These are phyloP conservation scores for Castanea sativa DNA, from an alignment of 306 rosid genomes.

Conservation along the genomic window DNA sequence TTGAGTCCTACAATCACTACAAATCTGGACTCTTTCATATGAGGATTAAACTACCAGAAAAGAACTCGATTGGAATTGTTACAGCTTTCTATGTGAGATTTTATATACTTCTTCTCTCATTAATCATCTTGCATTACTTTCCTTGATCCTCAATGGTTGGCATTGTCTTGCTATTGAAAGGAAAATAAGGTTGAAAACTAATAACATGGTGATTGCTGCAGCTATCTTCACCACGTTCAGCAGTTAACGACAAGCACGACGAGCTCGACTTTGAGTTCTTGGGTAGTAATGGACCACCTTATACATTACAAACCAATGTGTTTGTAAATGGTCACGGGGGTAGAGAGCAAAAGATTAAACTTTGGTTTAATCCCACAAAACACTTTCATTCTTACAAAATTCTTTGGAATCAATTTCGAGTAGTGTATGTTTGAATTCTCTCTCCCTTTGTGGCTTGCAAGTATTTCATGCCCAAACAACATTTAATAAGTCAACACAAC, in stretches of 20 bases:
- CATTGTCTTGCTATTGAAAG: too few species aligned
- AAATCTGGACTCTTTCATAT: conserved; percentile 50
- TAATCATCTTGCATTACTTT: too few species aligned
- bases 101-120: background rate
- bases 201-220: background rate
- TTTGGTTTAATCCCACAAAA: conserved; percentile 29
- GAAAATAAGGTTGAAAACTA: background rate
- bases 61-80: conserved; percentile 33
- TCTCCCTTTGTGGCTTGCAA: background rate
- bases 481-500: too few species aligned
- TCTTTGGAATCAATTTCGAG: conserved; percentile 29
- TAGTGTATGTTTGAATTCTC: conserved; percentile 8
- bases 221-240: conserved; percentile 10
- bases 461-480: too few species aligned
- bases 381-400: conserved; percentile 22
- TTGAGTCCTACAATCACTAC: conserved; percentile 38
- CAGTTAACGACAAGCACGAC: background rate
- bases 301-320: conserved; percentile 15
- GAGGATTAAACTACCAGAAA: conserved; percentile 36
- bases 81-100: conserved; percentile 39
- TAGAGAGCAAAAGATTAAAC: conserved; percentile 21
- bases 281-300: background rate
- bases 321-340: conserved; percentile 14
- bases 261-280: conserved; percentile 33
- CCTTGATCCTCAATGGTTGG: too few species aligned